Conservation (phyloP, 495 filamentous ascomycete genomes). For the Penicillium atrosanguineum region DNA sequence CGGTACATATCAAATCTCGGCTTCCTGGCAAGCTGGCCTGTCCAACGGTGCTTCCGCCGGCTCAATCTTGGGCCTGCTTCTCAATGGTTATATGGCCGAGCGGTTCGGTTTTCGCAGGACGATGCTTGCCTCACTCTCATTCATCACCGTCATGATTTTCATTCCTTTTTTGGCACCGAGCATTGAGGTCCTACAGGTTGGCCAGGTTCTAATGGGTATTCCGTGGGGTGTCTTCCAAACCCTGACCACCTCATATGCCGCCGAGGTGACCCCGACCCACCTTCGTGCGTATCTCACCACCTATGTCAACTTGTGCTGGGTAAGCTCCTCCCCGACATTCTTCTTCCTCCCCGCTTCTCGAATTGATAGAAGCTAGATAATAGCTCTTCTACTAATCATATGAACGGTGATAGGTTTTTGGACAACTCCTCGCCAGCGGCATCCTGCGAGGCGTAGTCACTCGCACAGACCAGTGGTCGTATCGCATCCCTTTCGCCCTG, state of each 20-base stretch:
- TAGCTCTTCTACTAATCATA: too few species aligned
- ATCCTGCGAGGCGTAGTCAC: slow-evolving; percentile 46
- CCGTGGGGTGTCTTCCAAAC: slow-evolving; percentile 79
- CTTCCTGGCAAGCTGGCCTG: too few species aligned
- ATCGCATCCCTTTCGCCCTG: slow-evolving; percentile 62
- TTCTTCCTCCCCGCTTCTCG: too few species aligned
- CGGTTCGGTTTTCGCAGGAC: too few species aligned
- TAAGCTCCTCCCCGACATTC: too few species aligned
- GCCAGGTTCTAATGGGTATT: slow-evolving; percentile 69
- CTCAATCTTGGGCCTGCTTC: too few species aligned
- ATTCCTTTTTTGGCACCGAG: neutral
- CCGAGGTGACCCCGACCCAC: slow-evolving; percentile 67
- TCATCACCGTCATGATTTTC: neutral
- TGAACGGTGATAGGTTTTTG: too few species aligned
- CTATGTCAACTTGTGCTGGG: slow-evolving; percentile 77
- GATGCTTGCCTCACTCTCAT: neutral
- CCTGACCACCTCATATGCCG: slow-evolving; percentile 69
- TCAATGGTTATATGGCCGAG: too few species aligned
- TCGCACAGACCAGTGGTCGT: slow-evolving; percentile 56
- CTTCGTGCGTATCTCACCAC: slow-evolving; percentile 68
- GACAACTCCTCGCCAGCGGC: slow-evolving; percentile 70
- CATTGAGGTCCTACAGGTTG: slow-evolving; percentile 53
- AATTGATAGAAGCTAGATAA: too few species aligned
- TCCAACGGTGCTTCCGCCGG: too few species aligned
- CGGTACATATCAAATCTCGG: too few species aligned